A percentile compares a stretch with the other conserved stretches of the same genome.
Conservation (phyloP, 495 filamentous ascomycete species). For the Parmelia sp. region DNA sequence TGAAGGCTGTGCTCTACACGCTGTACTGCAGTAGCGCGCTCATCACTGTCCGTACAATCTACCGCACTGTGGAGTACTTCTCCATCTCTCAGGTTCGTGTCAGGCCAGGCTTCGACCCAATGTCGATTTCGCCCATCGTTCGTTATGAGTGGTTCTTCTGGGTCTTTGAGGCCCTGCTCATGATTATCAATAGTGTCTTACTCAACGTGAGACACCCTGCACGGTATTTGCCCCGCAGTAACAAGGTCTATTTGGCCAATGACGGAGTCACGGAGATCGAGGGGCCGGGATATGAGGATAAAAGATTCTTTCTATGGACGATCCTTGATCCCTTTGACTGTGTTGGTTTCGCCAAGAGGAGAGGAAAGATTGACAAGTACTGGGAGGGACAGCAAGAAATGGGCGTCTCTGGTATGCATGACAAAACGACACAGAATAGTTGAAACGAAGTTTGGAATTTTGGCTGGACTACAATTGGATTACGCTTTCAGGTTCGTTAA, state of each 20-base stretch:
- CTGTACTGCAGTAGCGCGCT: conserved; percentile 57
- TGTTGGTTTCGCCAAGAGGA: conserved; percentile 47
- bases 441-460: no score
- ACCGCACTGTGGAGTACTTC: conserved; percentile 59
- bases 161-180: conserved; percentile 60
- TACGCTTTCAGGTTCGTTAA: no score
- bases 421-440: no score
- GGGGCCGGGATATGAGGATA: conserved; percentile 57
- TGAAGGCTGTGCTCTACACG: conserved; percentile 52
- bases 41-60: conserved; percentile 58
- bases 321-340: conserved; percentile 65
- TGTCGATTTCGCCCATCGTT: conserved; percentile 46
- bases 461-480: no score
- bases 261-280: conserved; percentile 61
- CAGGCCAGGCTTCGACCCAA: conserved; percentile 29
- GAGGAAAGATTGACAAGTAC: conserved; percentile 45
- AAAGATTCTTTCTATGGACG: conserved; percentile 46
- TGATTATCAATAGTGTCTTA: conserved; percentile 56
- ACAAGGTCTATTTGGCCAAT: conserved; percentile 56
- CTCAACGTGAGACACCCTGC: conserved; percentile 60
- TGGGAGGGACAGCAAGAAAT: conserved; percentile 43
- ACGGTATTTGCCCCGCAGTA: conserved; percentile 52
- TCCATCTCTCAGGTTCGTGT: conserved; percentile 38
- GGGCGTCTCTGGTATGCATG: not conserved
- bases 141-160: conserved; percentile 69